Base-by-base conservation (phyloP, 305 asterid species). In the Plantago lanceolata region DNA sequence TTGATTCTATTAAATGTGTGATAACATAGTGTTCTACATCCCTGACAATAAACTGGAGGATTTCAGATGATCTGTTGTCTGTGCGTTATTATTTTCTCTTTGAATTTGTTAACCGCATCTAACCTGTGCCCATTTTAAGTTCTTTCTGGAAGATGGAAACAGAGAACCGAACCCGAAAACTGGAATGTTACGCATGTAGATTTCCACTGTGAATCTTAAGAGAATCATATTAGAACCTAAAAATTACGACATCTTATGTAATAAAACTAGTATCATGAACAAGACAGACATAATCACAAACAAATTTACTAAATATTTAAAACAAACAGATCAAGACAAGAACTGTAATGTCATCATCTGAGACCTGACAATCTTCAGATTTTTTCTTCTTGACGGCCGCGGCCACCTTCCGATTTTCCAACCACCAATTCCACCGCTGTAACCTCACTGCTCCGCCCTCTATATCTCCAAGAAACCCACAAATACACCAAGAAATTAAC, bases 401-500 rank as follows among this genome's bases (percentile, higher is more conserved):
- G 15, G 15, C 20, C 19, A 19, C 26, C 64, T 43, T 1, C 21
- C 24, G 35, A 6, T 19, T 44, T 14, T 21, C 53, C 33, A 6
- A 19, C 15, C 19, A 6, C 19, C 59, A 70, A 49, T 49, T 70
- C 68, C n/a, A 61, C 66, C 47, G 64, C 50, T 45, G 15, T 40
- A 11, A 76, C 63, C 29, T 71, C 81, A 66, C 65, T 77, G 17
- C 59, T 37, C 15, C 76, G 71, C 6, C 89, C 84, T 70, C 71
- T 80, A 16, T 77, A 83, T 61, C 73, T 49, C 69, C 69, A 48
- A 0, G 97, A 75, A 33, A 81, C 83, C 70, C 71, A 70, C 40
- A 80, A 20, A 62, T 77, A 89, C 35, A 76, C 79, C 68, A 79
- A 53, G 69, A 86, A 86, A 80, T 85, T 89, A 5, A 77, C 69